These are phyloP conservation scores for Phytophthora cactorum DNA, from an alignment of 352 stramenopile species.

Conservation along the genomic window DNA sequence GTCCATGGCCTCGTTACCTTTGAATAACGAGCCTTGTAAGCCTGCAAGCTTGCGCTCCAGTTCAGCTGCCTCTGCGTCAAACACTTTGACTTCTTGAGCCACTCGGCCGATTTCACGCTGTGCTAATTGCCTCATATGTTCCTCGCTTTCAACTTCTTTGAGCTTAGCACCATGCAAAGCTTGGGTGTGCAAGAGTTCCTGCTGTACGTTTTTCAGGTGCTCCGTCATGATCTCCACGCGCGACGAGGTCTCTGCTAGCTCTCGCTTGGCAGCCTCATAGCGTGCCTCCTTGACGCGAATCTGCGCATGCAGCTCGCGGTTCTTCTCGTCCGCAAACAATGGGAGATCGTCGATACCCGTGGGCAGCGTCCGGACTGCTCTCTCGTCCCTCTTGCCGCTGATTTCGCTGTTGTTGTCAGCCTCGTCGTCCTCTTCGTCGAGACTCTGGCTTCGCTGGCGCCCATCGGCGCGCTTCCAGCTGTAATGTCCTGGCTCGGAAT, in stretches of 20 bases:
- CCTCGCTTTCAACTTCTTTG: constrained; percentile 93
- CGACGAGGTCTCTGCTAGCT: constrained; percentile 85
- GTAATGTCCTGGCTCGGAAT: constrained; percentile 42
- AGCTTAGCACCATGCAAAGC: constrained; percentile 92
- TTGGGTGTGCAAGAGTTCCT: constrained; percentile 96
- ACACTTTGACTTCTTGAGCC: constrained; percentile 72
- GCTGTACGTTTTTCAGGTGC: constrained; percentile 96
- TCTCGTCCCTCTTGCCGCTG: constrained; percentile 23
- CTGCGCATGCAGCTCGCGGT: constrained; percentile 82
- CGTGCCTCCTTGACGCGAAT: constrained; percentile 82
- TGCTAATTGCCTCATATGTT: constrained; percentile 93
- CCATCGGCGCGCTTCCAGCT: constrained; percentile 74
- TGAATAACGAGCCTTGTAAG: constrained; percentile 92
- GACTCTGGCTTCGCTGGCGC: constrained; percentile 33
- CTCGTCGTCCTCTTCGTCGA: constrained; percentile 44
- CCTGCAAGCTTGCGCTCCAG: constrained; percentile 88
- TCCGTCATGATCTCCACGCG: constrained; percentile 96
- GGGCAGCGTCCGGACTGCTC: constrained; percentile 48
- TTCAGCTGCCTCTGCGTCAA: constrained; percentile 77
- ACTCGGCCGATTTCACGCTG: constrained; percentile 90
- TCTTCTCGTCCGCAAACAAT: constrained; percentile 89
- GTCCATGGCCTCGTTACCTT: constrained; percentile 95
- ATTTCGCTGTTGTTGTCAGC: constrained; percentile 39
- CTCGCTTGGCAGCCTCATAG: constrained; percentile 63
- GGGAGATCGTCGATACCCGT: constrained; percentile 89